Percentiles rank a stretch among this genome's conserved stretches.
phyloP scores from a whole-genome alignment of 2,329 filamentous ascomycete species.

The Cladophialophora psammophila region DNA sequence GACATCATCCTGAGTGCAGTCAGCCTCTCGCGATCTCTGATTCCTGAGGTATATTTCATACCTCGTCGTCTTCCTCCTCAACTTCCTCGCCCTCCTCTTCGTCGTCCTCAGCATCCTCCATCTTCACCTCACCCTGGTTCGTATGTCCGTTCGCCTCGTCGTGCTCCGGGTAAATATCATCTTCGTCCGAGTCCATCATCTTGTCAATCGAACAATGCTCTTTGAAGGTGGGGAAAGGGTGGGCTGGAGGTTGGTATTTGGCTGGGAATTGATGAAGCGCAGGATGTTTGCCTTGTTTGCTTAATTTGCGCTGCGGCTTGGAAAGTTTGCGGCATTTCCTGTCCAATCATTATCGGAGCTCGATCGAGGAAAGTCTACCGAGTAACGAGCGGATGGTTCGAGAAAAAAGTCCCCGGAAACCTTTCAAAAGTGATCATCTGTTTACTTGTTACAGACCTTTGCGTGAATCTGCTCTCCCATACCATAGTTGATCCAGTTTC shows the following conservation, averaged over 20 bases:
- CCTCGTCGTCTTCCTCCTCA: slow-evolving; percentile 47
- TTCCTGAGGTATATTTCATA: slow-evolving; percentile 46
- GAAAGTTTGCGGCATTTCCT: slow-evolving; percentile 20
- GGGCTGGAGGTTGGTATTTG: not conserved
- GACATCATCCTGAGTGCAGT: slow-evolving; percentile 52
- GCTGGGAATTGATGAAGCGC: slow-evolving; percentile 7
- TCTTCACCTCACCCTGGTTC: slow-evolving; percentile 38
- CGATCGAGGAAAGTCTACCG: slow-evolving; percentile 30
- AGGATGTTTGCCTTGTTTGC: slow-evolving; percentile 29
- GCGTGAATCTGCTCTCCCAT: not conserved
- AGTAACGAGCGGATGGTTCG: slow-evolving; percentile 34
- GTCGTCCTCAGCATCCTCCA: slow-evolving; percentile 42
- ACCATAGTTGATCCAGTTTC: not conserved
- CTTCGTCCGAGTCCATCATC: slow-evolving; percentile 40
- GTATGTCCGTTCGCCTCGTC: slow-evolving; percentile 28
- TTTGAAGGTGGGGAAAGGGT: not conserved
- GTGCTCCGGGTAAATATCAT: slow-evolving; percentile 38
- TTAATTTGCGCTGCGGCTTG: slow-evolving; percentile 10
- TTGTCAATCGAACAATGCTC: slow-evolving; percentile 13
- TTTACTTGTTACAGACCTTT: slow-evolving; percentile 24
- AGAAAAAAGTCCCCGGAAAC: slow-evolving; percentile 34
- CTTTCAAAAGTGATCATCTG: slow-evolving; percentile 24
- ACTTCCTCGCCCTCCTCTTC: slow-evolving; percentile 40
- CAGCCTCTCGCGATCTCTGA: slow-evolving; percentile 44
- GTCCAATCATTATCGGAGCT: slow-evolving; percentile 19